Conservation (phyloP, 805 yeast species). For the Millerozyma acaciae region DNA sequence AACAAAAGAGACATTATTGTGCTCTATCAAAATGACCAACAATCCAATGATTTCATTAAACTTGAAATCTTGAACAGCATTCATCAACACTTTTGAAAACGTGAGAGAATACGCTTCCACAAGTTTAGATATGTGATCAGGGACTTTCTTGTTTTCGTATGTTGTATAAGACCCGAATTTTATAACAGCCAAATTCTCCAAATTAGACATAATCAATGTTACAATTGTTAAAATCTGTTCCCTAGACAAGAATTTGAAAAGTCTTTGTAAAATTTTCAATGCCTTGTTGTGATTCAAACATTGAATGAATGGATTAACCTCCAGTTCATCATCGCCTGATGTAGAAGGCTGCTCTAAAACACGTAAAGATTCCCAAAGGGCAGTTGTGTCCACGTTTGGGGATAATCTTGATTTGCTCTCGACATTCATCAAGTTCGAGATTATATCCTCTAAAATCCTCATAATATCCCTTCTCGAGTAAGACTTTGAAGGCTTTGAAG, state of each 20-base stretch:
- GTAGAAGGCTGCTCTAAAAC: conserved; percentile 59
- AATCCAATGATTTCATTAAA: conserved; percentile 76
- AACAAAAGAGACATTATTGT: conserved; percentile 67
- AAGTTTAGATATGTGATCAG: conserved; percentile 51
- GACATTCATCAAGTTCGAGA: conserved; percentile 68
- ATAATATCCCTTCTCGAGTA: conserved; percentile 46
- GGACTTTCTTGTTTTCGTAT: conserved; percentile 47
- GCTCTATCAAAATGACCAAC: conserved; percentile 63
- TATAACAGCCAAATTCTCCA: conserved; percentile 75
- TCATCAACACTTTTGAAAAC: conserved; percentile 78
- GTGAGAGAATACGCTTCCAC: conserved; percentile 78
- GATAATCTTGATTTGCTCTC: conserved; percentile 56
- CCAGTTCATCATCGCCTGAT: conserved; percentile 45
- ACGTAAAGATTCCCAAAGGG: conserved; percentile 75
- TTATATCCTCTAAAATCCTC: conserved; percentile 72
- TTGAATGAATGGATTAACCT: conserved; percentile 75
- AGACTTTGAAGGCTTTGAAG: conserved; percentile 25
- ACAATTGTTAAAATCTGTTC: conserved; percentile 75
- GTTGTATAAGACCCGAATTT: conserved; percentile 75
- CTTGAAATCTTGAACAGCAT: conserved; percentile 76
- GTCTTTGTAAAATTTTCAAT: conserved; percentile 81
- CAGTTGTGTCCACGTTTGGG: conserved; percentile 31
- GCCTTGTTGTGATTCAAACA: conserved; percentile 83
- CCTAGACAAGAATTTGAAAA: conserved; percentile 73
- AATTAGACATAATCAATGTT: conserved; percentile 72